These are phyloP conservation scores for Neurospora cerealis DNA, from an alignment of 495 filamentous ascomycete species.

Conservation along the genomic window DNA sequence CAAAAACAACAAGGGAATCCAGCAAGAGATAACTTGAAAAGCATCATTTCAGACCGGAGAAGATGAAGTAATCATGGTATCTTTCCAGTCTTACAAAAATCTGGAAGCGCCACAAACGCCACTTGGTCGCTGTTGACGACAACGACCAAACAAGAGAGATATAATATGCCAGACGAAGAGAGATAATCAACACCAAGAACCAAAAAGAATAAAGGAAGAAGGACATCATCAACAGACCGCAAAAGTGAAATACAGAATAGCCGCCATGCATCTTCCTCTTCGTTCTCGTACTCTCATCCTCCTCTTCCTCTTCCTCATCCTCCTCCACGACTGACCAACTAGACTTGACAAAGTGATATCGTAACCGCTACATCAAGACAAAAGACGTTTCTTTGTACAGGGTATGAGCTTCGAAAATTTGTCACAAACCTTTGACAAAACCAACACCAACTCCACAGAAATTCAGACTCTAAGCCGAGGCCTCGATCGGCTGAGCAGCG, in stretches of 20 bases:
- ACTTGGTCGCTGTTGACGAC: conserved; percentile 16
- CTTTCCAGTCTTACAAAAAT: conserved; percentile 11
- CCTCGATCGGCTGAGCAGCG: conserved; percentile 8
- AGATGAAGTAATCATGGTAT: conserved; percentile 15
- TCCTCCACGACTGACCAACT: background rate
- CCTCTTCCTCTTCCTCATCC: background rate
- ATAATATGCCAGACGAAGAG: conserved; percentile 5
- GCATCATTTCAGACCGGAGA: background rate
- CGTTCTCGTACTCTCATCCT: background rate
- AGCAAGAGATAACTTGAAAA: background rate
- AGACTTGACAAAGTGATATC: background rate
- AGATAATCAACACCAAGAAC: background rate
- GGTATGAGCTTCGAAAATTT: background rate
- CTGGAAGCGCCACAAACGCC: conserved; percentile 19
- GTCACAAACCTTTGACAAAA: background rate
- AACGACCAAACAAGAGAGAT: conserved; percentile 6
- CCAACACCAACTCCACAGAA: background rate
- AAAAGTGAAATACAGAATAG: background rate
- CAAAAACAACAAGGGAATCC: background rate
- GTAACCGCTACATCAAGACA: background rate
- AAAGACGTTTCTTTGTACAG: background rate
- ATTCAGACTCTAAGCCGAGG: background rate
- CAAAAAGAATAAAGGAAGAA: background rate
- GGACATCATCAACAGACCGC: background rate
- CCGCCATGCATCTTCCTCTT: background rate